Base-by-base conservation (phyloP, 495 filamentous ascomycete species). In the Hypoxylon intermedium region DNA sequence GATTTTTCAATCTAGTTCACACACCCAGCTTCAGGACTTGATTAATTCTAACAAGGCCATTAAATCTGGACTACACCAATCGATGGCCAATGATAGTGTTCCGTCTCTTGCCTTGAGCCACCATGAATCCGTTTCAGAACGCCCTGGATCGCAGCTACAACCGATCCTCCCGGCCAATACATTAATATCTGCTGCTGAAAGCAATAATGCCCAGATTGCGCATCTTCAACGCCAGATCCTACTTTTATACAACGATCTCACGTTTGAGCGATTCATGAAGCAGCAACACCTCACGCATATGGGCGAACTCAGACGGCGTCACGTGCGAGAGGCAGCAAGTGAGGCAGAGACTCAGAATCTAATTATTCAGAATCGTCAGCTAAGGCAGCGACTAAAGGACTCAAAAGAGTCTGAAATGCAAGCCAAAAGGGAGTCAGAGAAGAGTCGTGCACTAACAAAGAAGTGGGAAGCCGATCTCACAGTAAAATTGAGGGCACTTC, bases 321-420 rank as follows among this genome's bases (percentile, higher is more conserved):
- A 90, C 51, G 83, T 91, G 31, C 77, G 80, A 53, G 85, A 90
- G 59, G 85, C 86, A 9, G 84, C 88, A 0, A 83, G 80, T 1
- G 89, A 90, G 70, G 87, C 89, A 11, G 88, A 92, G 65, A 90
- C 85, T 20, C 87, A 90, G 65, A 89, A 89, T 36, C 74, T 91
- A 0, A 79, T 90, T 44, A 88, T 88, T 68, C 82, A 82, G 15
- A 90, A 90, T 65, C 82, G 83, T n/a, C 81, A 82, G n/a, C 74
- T 92, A 11, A 86, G 83, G 52, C 77, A 80, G 26, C 85, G 85
- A 55, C 70, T 90, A 2, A 86, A 89, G 38, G 87, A 90, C 47
- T 82, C 86, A 16, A 88, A 89, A 63, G 77, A 83, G 52, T 71
- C 80, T 1, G 85, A 87, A 64, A 73, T 80, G 7, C 80, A 85